A percentile compares a stretch with the other conserved stretches of the same genome.
Evolutionary conservation across 2,329 filamentous ascomycete species (phyloP).

Genomic region (Colletotrichum sp.): DNA sequence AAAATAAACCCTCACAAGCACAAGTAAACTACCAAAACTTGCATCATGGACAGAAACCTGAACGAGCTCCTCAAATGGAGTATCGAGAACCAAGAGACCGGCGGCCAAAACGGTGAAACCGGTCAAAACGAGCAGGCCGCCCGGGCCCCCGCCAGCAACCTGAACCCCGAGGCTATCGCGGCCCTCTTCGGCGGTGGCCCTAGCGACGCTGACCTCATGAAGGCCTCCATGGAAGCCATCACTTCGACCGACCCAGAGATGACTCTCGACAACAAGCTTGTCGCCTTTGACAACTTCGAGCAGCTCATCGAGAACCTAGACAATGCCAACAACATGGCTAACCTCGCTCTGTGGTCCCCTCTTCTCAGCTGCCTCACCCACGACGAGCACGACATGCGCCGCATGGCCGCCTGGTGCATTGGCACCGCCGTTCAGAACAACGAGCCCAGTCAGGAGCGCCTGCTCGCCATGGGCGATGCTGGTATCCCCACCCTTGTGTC

Average conservation of each 20-base stretch:
- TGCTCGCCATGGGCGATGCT: conserved; percentile 57
- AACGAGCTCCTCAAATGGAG: conserved; percentile 84
- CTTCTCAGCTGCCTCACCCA: conserved; percentile 73
- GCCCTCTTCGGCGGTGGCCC: conserved; percentile 84
- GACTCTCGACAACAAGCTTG: conserved; percentile 76
- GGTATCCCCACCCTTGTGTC: conserved; percentile 74
- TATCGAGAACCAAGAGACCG: conserved; percentile 49
- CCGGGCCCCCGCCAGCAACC: conserved; percentile 40
- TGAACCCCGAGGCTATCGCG: conserved; percentile 74
- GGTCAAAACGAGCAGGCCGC: conserved; percentile 33
- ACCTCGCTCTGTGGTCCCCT: conserved; percentile 81
- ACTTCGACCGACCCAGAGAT: conserved; percentile 64
- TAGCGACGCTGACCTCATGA: conserved; percentile 92
- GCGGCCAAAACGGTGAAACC: conserved; percentile 16
- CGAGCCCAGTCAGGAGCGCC: conserved; percentile 77
- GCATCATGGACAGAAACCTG: conserved; percentile 56
- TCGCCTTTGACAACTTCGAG: conserved; percentile 94
- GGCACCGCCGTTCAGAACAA: conserved; percentile 98
- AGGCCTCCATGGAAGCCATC: conserved; percentile 79
- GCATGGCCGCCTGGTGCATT: conserved; percentile 92
- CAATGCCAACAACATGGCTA: conserved; percentile 93
- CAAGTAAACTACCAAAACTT: background rate
- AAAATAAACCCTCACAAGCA: background rate
- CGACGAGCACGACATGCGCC: conserved; percentile 74
- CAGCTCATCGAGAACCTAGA: conserved; percentile 91